Base-by-base conservation (phyloP, 306 rosid genomes). In the Gleditsia sinensis region DNA sequence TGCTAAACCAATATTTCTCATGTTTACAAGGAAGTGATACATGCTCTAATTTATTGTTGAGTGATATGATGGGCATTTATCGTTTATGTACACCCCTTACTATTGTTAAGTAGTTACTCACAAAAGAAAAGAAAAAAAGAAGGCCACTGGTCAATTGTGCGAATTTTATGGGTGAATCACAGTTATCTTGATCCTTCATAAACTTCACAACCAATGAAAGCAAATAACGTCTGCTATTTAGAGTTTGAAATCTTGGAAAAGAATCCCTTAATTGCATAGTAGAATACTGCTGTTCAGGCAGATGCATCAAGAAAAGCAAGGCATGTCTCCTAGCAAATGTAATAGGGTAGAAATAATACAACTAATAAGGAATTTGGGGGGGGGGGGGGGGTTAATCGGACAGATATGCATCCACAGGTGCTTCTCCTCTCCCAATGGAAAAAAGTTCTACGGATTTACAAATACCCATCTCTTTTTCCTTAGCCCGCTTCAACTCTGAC, bases 361-460 rank as follows among this genome's bases (percentile, higher is more conserved):
- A 20, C 36, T 40, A 57, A n/a, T 0, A 62, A 6, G 79, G 36
- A 61, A 6, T 12, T 60, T 30, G n/a, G n/a, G 27, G 25, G 20
- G 64, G n/a, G n/a, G n/a, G n/a, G n/a, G n/a, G n/a, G n/a, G n/a
- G n/a, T 49, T 39, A 16, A 36, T 39, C 50, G 21, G 51, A 13
- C 33, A 62, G 25, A 71, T 49, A 59, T 62, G 69, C 59, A 9
- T 72, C 67, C 39, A 51, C 7, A 11, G 48, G 50, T 71, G 55
- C 57, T 50, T 64, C 68, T 78, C 54, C 62, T 79, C 67, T 45
- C 57, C 37, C 62, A 21, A 73, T 36, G 19, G 74, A 70, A 57
- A 65, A 79, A 66, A 34, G 49, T 20, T 45, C 43, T 19, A 45
- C 17, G 55, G 50, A 55, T 34, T 60, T 73, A 45, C 65, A 73